phyloP scores from a whole-genome alignment of 208 protist species.

The Trypanosoma congolense region DNA sequence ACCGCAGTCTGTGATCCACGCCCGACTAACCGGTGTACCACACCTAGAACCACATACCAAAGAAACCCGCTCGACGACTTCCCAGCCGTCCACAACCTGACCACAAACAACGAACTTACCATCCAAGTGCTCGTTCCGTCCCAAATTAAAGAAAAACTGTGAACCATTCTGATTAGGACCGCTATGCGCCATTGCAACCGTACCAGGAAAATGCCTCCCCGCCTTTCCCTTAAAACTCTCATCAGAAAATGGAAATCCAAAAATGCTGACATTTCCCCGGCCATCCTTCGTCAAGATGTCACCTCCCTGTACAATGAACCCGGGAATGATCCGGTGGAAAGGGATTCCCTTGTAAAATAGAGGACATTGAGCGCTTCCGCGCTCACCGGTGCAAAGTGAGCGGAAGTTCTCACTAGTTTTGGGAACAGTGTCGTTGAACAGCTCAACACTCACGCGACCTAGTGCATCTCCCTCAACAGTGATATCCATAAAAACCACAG shows the following conservation, averaged over 20 bases:
- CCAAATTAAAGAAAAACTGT: constrained; percentile 91
- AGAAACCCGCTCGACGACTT: constrained; percentile 62
- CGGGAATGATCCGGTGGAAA: constrained; percentile 94
- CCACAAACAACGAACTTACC: constrained; percentile 90
- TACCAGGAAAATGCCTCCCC: constrained; percentile 73
- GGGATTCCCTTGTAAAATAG: constrained; percentile 91
- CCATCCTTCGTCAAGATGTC: constrained; percentile 93
- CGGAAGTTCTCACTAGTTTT: constrained; percentile 94
- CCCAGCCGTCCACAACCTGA: constrained; percentile 83
- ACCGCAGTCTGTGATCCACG: constrained; percentile 85
- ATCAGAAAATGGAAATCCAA: constrained; percentile 91
- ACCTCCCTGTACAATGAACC: constrained; percentile 94
- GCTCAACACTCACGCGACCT: constrained; percentile 84
- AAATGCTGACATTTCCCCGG: constrained; percentile 91
- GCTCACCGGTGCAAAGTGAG: constrained; percentile 91
- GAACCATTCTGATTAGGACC: constrained; percentile 88
- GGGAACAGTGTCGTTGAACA: constrained; percentile 90
- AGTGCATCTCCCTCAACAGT: constrained; percentile 73
- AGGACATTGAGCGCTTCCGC: constrained; percentile 46
- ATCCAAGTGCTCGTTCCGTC: constrained; percentile 80
- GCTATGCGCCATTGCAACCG: constrained; percentile 82
- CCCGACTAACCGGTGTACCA: constrained; percentile 78
- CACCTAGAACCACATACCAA: constrained; percentile 68
- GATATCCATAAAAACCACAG: constrained; percentile 84
- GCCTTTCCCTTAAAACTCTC: constrained; percentile 93